Base-by-base conservation (phyloP, 169 alveolate species). In the Blepharisma undulans region DNA sequence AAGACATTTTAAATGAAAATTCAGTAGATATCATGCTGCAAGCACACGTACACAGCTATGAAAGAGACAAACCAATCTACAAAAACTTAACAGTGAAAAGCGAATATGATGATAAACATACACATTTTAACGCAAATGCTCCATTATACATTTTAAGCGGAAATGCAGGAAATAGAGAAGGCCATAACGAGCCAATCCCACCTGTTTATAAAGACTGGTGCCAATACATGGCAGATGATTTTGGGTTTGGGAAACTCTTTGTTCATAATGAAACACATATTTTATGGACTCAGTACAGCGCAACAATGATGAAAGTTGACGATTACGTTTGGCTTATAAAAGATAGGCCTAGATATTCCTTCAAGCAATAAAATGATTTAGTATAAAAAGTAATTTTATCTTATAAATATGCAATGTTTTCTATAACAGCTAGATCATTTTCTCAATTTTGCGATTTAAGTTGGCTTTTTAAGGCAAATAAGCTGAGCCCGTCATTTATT, bases 11-110 rank as follows among this genome's bases (percentile, higher is more conserved):
- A 21, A 16, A 84, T 60, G 77, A 84, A 76, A n/a, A 84, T 60
- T 48, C 74, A 36, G 81, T 84, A 48, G 89, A 84, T 60, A 22
- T 84, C 10, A 21, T 36, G 22, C 27, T 84, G 8, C 77, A 84
- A 60, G 89, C 89, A 16, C 89, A 84, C n/a, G 89, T 84, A 16
- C 89, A 84, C n/a, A 84, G 60, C 34, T 84, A 84, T 60, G 89
- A 84, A 61, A 84, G 89, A 84, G 34, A 32, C 19, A 21, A 22
- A 16, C 89, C 89, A n/a, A 84, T 84, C 34, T 84, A 84, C n/a
- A 84, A 84, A 27, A 86, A 86, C 36, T 22, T 21, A 12, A 86
- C 84, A 0, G 84, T 86, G 12, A 1, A 29, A 66, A 86, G 91
- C 18, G 74, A 61, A 12, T n/a, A 22, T 29, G 91, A 86, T 72